Evolutionary conservation across 495 filamentous ascomycete species (phyloP).

Genomic region (Amniculicola lignicola): DNA sequence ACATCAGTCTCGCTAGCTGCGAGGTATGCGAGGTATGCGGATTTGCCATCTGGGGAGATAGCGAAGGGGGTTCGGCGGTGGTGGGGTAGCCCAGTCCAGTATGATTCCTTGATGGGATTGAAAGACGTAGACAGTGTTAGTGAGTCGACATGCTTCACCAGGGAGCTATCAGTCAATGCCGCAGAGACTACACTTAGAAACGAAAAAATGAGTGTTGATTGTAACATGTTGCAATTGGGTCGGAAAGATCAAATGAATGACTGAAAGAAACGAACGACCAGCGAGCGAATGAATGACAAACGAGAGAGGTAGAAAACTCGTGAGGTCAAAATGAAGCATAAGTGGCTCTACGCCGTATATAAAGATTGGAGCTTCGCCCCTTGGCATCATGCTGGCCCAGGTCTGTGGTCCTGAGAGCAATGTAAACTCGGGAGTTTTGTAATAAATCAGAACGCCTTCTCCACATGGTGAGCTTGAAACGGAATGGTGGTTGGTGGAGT

Average conservation of each 20-base stretch:
- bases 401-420: background rate
- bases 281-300: background rate
- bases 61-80: conserved; percentile 55
- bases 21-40: conserved; percentile 53
- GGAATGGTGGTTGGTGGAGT: conserved; percentile 1
- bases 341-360: too few species aligned
- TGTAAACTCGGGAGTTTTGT: background rate
- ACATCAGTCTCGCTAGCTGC: conserved; percentile 49
- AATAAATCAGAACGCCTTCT: too few species aligned
- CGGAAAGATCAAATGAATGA: conserved; percentile 8
- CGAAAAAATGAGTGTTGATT: conserved; percentile 14
- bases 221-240: conserved; percentile 22
- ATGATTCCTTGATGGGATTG: conserved; percentile 50
- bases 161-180: conserved; percentile 16
- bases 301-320: background rate
- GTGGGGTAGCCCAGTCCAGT: conserved; percentile 55
- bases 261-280: conserved; percentile 5
- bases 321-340: too few species aligned
- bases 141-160: conserved; percentile 46
- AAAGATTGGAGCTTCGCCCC: too few species aligned
- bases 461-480: background rate
- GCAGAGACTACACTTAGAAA: conserved; percentile 4
- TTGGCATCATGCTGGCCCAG: background rate
- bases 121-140: conserved; percentile 46
- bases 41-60: conserved; percentile 50